These are phyloP conservation scores for Thymus quinquecostatus DNA, from an alignment of 257 asterid species.

Conservation along the genomic window DNA sequence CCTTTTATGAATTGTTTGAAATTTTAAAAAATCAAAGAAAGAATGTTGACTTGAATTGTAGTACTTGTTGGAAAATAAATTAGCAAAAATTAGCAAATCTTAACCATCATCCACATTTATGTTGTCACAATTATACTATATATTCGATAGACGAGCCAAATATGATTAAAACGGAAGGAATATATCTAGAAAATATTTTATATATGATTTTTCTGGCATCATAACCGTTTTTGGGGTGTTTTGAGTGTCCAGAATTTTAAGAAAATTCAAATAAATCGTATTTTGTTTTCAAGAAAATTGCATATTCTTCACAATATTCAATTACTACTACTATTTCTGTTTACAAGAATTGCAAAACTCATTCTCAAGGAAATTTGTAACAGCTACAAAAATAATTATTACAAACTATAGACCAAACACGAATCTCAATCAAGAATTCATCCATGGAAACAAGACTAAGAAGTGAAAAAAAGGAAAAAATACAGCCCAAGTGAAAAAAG, in stretches of 20 bases:
- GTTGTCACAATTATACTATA: background rate
- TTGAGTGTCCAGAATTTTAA: background rate
- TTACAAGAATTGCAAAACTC: background rate
- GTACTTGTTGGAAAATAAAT: background rate
- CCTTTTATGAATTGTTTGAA: background rate
- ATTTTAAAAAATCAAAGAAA: background rate
- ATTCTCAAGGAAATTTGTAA: background rate
- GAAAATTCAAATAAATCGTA: background rate
- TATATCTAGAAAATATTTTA: background rate
- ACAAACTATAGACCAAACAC: conserved; percentile 21
- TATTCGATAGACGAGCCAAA: too few species aligned
- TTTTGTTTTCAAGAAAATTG: background rate
- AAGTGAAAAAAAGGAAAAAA: background rate
- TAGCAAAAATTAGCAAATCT: background rate
- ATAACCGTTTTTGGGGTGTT: background rate
- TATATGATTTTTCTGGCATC: background rate
- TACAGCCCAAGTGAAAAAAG: conserved; percentile 22
- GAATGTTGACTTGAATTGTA: background rate
- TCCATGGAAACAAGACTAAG: background rate
- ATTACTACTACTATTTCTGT: background rate
- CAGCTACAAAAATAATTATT: conserved; percentile 20
- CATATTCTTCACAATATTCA: background rate
- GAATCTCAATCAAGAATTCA: conserved; percentile 17
- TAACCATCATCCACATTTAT: background rate
- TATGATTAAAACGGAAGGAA: too few species aligned